phyloP scores from a whole-genome alignment of 2,329 filamentous ascomycete species.

The Venturia carpophila region DNA sequence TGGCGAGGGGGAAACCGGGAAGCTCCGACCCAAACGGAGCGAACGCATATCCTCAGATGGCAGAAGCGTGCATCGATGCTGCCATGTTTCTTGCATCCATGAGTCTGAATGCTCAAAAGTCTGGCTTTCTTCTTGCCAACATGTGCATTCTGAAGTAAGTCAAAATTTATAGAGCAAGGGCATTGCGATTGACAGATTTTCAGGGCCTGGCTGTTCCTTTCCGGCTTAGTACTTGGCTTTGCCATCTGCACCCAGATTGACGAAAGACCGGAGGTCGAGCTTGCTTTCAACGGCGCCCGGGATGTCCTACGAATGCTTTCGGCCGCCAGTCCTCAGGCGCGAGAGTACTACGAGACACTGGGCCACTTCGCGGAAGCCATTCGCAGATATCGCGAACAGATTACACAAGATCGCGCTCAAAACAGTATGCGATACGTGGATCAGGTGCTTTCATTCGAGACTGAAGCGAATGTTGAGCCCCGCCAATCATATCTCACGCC shows the following conservation, averaged over 20 bases:
- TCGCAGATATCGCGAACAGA: conserved; percentile 22
- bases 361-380: conserved; percentile 23
- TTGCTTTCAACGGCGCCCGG: conserved; percentile 44
- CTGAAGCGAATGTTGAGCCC: conserved; percentile 1
- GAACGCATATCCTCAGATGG: conserved; percentile 29
- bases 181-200: background rate
- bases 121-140: conserved; percentile 42
- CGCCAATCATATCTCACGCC: background rate
- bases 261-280: conserved; percentile 39
- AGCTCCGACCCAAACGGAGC: conserved; percentile 22
- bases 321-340: conserved; percentile 47
- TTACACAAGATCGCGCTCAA: conserved; percentile 18
- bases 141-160: conserved; percentile 54
- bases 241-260: conserved; percentile 46
- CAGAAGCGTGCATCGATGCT: conserved; percentile 48
- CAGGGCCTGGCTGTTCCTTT: conserved; percentile 49
- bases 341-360: conserved; percentile 51
- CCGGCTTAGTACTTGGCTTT: conserved; percentile 50
- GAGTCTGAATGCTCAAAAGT: conserved; percentile 42
- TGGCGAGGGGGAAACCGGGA: background rate
- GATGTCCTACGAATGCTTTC: conserved; percentile 44
- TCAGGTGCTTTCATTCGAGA: conserved; percentile 16
- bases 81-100: conserved; percentile 50
- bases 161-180: background rate
- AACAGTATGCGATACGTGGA: conserved; percentile 7